Base-by-base conservation (phyloP, 2,329 filamentous ascomycete species). In the Arthrobotrys megalospora region DNA sequence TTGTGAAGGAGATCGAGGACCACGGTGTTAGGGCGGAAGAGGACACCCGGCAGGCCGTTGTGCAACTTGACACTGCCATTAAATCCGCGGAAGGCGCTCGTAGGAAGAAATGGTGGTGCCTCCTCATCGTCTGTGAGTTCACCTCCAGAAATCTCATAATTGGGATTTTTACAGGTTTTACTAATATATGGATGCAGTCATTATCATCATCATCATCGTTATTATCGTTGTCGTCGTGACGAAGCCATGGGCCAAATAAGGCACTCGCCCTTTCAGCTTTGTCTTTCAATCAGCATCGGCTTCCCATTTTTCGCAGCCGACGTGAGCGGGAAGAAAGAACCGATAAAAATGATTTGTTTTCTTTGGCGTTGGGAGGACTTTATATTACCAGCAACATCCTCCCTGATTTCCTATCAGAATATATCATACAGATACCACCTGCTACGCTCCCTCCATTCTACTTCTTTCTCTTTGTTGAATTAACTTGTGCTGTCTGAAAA, bases 21-120 rank as follows among this genome's bases (percentile, higher is more conserved):
- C 93, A 95, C 86, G 93, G 90, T 43, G 92, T 96, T 85, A 92
- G 97, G 83, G 92, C 96, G 45, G 90, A 92, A 60, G 90, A 92
- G 73, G 93, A 98, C 84, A 89, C 97, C 58, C 90, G 91, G 82
- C 92, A 96, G 84, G 92, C 89, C 81, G 93, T 92, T 84, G 86
- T 87, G 78, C 88, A 95, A 81, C 89, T 95, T 77, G 87, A 88
- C 81, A 87, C 89, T 82, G 92, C 90, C 76, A 92, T 91, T 81
- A 87, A 88, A 80, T 88, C 88, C 81, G 92, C 92, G 62, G 87
- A 88, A 80, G 88, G 89, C 81, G 88, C 89, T 81, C 88, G 92
- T 82, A 92, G 90, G 86, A 88, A 93, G 85, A 95, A 95, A 87
- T 94, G 93, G 95, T 76, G 69, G 77, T 79, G 71, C 60, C 43